A percentile compares a stretch with the other conserved stretches of the same genome.
phyloP scores from a whole-genome alignment of 305 asterid genomes.

The Fraxinus velutina region DNA sequence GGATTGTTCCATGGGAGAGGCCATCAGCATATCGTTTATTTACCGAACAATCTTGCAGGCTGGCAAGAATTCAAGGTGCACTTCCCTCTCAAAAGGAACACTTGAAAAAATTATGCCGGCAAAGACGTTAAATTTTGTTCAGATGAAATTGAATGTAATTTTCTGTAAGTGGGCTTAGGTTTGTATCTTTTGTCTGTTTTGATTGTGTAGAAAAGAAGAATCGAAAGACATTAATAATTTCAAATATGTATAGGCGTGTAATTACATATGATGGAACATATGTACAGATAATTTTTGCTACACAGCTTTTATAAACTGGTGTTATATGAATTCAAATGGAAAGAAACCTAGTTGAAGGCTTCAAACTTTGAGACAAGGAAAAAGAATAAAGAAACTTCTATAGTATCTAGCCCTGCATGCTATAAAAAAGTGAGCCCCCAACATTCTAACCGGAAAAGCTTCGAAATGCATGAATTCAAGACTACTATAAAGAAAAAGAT shows the following conservation, averaged over 20 bases:
- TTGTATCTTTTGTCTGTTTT: constrained; percentile 29
- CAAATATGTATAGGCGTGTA: constrained; percentile 31
- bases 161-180: not conserved
- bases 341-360: no score
- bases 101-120: constrained; percentile 58
- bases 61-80: constrained; percentile 79
- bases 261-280: constrained; percentile 26
- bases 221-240: constrained; percentile 1
- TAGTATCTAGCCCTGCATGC: no score
- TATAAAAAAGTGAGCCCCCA: no score
- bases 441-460: constrained; percentile 1
- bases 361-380: no score
- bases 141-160: not conserved
- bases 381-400: no score
- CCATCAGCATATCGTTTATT: constrained; percentile 59
- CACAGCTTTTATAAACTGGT: not conserved
- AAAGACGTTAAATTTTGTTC: constrained; percentile 24
- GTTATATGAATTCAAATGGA: not conserved
- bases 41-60: constrained; percentile 71
- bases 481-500: constrained; percentile 33
- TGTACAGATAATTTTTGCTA: constrained; percentile 21
- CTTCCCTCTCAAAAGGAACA: constrained; percentile 56
- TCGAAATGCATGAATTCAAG: constrained; percentile 51
- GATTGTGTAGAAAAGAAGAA: constrained; percentile 7
- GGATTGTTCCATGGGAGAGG: constrained; percentile 83